Evolutionary conservation across 208 protist genomes (phyloP).

Genomic region (Acanthamoeba triangularis): DNA sequence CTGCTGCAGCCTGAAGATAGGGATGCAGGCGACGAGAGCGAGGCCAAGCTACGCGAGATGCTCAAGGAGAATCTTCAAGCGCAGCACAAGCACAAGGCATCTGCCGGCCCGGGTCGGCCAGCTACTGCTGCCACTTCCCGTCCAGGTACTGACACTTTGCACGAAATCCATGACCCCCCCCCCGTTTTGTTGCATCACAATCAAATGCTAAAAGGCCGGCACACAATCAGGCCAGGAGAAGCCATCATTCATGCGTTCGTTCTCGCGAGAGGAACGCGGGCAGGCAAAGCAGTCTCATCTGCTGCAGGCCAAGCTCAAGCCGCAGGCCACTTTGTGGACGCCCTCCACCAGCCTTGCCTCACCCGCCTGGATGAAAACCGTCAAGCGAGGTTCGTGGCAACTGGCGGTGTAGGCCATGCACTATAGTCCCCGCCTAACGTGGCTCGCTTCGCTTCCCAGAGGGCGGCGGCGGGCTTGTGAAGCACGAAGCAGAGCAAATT

Average conservation of each 20-base stretch:
- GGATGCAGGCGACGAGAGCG: not conserved
- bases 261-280: slow-evolving; percentile 28
- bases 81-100: not conserved
- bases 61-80: slow-evolving; percentile 60
- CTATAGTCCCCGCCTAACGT: not conserved
- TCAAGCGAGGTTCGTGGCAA: not conserved
- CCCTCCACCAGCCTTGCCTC: slow-evolving; percentile 21
- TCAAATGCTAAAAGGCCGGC: not conserved
- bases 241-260: slow-evolving; percentile 49
- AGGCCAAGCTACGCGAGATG: slow-evolving; percentile 42
- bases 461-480: not conserved
- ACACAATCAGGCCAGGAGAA: slow-evolving; percentile 44
- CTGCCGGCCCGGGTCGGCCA: not conserved
- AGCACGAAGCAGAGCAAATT: not conserved
- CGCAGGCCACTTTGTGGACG: slow-evolving; percentile 4
- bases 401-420: not conserved
- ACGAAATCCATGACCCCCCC: not conserved
- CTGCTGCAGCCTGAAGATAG: slow-evolving; percentile 5
- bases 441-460: not conserved
- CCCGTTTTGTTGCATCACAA: not conserved
- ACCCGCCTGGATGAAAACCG: slow-evolving; percentile 2
- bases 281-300: slow-evolving; percentile 36
- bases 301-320: slow-evolving; percentile 36
- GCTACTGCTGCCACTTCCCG: not conserved
- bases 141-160: not conserved